Evolutionary conservation across 2,329 filamentous ascomycete genomes (phyloP), one percentile per base, ranked within the genome.

Genomic region (Coniochaeta pulveracea): DNA sequence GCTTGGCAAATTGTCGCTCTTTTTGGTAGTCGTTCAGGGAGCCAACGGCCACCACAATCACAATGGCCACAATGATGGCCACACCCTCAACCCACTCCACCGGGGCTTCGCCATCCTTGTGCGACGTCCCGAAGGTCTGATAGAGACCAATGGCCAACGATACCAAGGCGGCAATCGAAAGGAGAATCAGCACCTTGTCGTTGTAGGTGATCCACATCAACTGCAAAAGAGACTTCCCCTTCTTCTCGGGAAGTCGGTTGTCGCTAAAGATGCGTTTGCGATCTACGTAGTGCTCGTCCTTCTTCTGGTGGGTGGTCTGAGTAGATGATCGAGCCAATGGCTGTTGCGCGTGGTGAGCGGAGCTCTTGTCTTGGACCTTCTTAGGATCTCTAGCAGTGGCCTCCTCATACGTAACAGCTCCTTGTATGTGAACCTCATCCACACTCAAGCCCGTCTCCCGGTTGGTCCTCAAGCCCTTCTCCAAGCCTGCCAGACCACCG

Each of bases 171-270:
- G 82, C 82, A 31, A 71, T 61, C 1, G 78, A 81, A 35, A 85
- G 62, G 5, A 85, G 61, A 37, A 85, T 80, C 28, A 86, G 60
- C 4, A 88, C 78, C 52, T 86, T 88, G 64, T 88, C 82, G 56
- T 86, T 84, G 52, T 85, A 85, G 0, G 82, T 84, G 46, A 86
- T 81, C 81, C 81, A 86, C 56, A 84, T 80, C 26, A 88, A 62
- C 48, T 82, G 63, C 27, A 83, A 61, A 25, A 86, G 66, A 41
- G 63, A 79, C 59, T 85, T 86, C 27, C 78, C 70, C 57, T 85
- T 84, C 54, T 80, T 79, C 46, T 73, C 77, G 0, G 82, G 82
- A 22, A 88, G 58, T 26, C 73, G 64, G 49, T 88, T 88, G 54
- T 85, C 78, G 44, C 64, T 68, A 50, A 72, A 86, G 19, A 85